phyloP scores from a whole-genome alignment of 495 filamentous ascomycete genomes.

The Penicillium nucicola region DNA sequence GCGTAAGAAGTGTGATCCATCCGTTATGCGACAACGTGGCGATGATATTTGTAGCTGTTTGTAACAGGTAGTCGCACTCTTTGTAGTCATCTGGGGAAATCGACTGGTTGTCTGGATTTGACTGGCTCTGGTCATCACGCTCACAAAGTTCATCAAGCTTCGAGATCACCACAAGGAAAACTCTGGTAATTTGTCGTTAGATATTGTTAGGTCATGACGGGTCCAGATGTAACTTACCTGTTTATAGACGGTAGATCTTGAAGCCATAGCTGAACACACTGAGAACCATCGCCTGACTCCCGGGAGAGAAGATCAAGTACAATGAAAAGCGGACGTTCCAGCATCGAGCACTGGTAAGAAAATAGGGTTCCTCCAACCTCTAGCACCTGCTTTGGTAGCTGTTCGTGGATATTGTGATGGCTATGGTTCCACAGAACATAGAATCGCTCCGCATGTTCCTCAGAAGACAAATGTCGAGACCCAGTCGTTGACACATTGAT shows the following conservation, averaged over 20 bases:
- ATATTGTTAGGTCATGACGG: not conserved
- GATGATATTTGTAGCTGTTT: constrained; percentile 69
- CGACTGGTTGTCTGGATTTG: constrained; percentile 12
- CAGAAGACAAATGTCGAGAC: constrained; percentile 29
- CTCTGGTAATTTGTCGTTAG: constrained; percentile 27
- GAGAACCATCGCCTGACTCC: constrained; percentile 68
- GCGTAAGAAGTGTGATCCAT: constrained; percentile 39
- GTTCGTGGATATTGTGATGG: constrained; percentile 58
- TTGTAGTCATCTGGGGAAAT: constrained; percentile 61
- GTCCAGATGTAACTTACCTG: constrained; percentile 24
- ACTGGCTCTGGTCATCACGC: constrained; percentile 16
- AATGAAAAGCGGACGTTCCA: constrained; percentile 78
- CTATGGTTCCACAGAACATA: constrained; percentile 78
- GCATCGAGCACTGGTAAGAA: constrained; percentile 54
- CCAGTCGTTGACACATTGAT: constrained; percentile 37
- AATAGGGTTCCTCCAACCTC: constrained; percentile 34
- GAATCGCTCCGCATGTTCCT: constrained; percentile 53
- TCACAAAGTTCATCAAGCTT: constrained; percentile 38
- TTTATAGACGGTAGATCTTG: constrained; percentile 59
- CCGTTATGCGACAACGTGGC: constrained; percentile 41
- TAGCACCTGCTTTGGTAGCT: constrained; percentile 49
- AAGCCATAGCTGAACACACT: constrained; percentile 79
- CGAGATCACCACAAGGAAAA: constrained; percentile 38
- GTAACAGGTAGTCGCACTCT: constrained; percentile 74
- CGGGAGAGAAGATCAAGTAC: constrained; percentile 77